Percentiles rank a stretch among this genome's conserved stretches.
These are phyloP conservation scores for Barnettozyma sp. DNA, from an alignment of 805 yeast genomes.

Conservation along the genomic window DNA sequence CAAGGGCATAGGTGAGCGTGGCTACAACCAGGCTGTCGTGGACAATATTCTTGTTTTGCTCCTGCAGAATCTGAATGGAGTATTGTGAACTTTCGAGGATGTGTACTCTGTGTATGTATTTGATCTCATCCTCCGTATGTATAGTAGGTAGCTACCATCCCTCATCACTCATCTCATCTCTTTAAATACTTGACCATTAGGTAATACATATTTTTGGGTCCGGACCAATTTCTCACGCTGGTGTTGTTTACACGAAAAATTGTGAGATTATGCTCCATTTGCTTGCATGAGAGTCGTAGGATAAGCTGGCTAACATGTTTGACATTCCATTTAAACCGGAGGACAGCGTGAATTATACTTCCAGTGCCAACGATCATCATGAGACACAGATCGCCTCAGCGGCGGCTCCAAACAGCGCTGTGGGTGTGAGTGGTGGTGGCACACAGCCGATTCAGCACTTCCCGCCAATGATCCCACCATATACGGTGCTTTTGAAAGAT, in stretches of 20 bases:
- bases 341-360: neutral
- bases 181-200: neutral
- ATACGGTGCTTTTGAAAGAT: slow-evolving; percentile 75
- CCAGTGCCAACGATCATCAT: too few relatives aligned
- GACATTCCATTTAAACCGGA: slow-evolving; percentile 4
- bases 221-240: slow-evolving; percentile 1
- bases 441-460: slow-evolving; percentile 18
- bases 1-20: slow-evolving; percentile 44
- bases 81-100: too few relatives aligned
- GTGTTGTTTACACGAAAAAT: neutral
- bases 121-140: too few relatives aligned
- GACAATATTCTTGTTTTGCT: slow-evolving; percentile 32
- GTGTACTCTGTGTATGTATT: too few relatives aligned
- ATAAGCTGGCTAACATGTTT: too few relatives aligned
- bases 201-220: neutral
- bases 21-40: slow-evolving; percentile 51
- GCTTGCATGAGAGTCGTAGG: too few relatives aligned
- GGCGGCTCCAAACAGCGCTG: too few relatives aligned
- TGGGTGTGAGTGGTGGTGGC: too few relatives aligned
- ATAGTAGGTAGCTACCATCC: too few relatives aligned
- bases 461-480: slow-evolving; percentile 39
- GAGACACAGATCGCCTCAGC: too few relatives aligned
- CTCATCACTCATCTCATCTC: neutral
- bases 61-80: slow-evolving; percentile 11
- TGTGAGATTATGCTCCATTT: neutral